Evolutionary conservation across 208 protist species (phyloP).

Genomic region (Acanthamoeba castellanii): DNA sequence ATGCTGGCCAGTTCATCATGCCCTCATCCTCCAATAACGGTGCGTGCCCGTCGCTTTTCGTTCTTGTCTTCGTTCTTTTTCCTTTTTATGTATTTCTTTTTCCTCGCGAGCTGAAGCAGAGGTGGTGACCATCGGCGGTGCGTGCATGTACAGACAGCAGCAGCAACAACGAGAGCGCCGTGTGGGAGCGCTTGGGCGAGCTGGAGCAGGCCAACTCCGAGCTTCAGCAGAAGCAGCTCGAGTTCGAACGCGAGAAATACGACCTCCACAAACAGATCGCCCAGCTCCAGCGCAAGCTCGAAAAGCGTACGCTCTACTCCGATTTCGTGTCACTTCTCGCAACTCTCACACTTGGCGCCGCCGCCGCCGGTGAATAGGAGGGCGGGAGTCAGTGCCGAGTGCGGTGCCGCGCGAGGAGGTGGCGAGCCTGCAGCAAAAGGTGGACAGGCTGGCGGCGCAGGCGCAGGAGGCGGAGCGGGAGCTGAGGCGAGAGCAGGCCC

Average conservation of each 20-base stretch:
- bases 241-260: slow-evolving; percentile 40
- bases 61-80: background rate
- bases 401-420: background rate
- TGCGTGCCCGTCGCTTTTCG: background rate
- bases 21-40: background rate
- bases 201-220: slow-evolving; percentile 41
- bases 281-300: slow-evolving; percentile 9
- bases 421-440: slow-evolving; percentile 19
- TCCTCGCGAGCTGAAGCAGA: no score
- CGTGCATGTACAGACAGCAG: background rate
- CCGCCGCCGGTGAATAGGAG: background rate
- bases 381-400: background rate
- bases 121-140: background rate
- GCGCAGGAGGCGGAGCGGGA: slow-evolving; percentile 3
- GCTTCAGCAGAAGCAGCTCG: slow-evolving; percentile 48
- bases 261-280: slow-evolving; percentile 38
- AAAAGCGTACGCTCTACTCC: background rate
- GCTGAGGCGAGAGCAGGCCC: slow-evolving; percentile 6
- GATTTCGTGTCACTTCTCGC: background rate
- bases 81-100: background rate
- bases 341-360: background rate
- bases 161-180: slow-evolving; percentile 19
- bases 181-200: slow-evolving; percentile 19
- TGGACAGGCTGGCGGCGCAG: background rate
- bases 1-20: slow-evolving; percentile 23